phyloP scores from a whole-genome alignment of 2,329 filamentous ascomycete species.

The Aquanectria penicillioides region DNA sequence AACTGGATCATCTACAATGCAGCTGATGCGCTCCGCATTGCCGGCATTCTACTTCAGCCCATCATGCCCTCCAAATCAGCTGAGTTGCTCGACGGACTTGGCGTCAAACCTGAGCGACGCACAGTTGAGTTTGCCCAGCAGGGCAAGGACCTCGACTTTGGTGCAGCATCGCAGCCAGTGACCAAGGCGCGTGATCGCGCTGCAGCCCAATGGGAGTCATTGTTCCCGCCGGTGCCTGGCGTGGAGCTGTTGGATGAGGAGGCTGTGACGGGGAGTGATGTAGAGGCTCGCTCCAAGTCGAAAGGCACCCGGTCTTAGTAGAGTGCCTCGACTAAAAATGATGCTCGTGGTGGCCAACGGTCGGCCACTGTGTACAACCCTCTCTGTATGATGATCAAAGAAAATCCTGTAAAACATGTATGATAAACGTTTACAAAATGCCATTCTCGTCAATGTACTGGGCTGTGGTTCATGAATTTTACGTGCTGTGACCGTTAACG shows the following conservation, averaged over 20 bases:
- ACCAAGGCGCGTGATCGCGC: not conserved
- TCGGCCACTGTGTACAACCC: constrained; percentile 7
- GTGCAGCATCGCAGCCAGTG: constrained; percentile 47
- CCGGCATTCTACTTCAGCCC: constrained; percentile 87
- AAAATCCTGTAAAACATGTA: constrained; percentile 19
- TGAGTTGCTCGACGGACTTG: constrained; percentile 79
- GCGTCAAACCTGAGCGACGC: constrained; percentile 72
- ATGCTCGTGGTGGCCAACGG: no score
- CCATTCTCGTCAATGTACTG: not conserved
- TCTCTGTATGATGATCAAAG: constrained; percentile 11
- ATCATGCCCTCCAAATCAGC: constrained; percentile 85
- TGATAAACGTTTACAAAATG: not conserved
- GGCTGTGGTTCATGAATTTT: not conserved
- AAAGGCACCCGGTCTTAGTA: constrained; percentile 42
- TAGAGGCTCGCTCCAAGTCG: constrained; percentile 26
- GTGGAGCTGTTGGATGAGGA: constrained; percentile 39
- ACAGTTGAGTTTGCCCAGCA: constrained; percentile 69
- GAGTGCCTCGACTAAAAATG: no score
- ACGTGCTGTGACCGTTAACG: not conserved
- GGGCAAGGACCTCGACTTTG: constrained; percentile 77
- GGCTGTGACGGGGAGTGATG: constrained; percentile 24
- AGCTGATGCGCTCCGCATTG: constrained; percentile 81
- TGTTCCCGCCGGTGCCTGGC: constrained; percentile 61
- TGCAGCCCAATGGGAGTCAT: constrained; percentile 44
- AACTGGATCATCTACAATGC: constrained; percentile 74